Evolutionary conservation across 306 rosid genomes (phyloP), one percentile per base, ranked within the genome.

Genomic region (Ziziphus jujuba): DNA sequence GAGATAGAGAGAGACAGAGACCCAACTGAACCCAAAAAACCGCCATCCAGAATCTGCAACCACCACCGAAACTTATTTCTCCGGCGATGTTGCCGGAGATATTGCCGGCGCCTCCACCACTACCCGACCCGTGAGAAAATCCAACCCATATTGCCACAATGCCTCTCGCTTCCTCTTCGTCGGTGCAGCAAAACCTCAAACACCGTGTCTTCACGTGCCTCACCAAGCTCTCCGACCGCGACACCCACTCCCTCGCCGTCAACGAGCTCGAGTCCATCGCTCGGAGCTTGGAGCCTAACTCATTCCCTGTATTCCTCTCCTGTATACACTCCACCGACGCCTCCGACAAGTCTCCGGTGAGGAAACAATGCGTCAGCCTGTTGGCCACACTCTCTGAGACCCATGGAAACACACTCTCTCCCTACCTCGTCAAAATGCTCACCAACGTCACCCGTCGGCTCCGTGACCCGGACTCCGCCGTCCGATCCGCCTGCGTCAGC

Each of bases 171-270:
- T 58, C 80, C 16, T n/a, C 77, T 10, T 7, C 71, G 9, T 45
- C 71, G 34, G 38, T 88, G 15, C 66, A 76, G 7, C 89, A 87
- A 48, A 87, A 58, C 75, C 66, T 90, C 47, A 90, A 90, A 85
- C 96, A 85, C 67, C 86, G 87, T 28, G 85, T 95, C 49, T 80
- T 90, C 78, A 74, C 89, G 2, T 90, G 92, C 84, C 85, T 95
- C n/a, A 82, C 89, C 50, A 95, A 85, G 80, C 97, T 95, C 77
- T 87, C 99, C 59, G 99, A 95, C 82, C 90, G 99, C 2, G 99
- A 95, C 47, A 95, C 99, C 2, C 87, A 90, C 44, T 73, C 95
- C 31, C 53, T 85, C 21, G 97, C 99, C 16, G 72, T 69, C 53
- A 28, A 61, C 5, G 97, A 95, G 59, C 97, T 95, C 7, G 84